phyloP scores from a whole-genome alignment of 306 rosid genomes.

The Boehmeria nivea region DNA sequence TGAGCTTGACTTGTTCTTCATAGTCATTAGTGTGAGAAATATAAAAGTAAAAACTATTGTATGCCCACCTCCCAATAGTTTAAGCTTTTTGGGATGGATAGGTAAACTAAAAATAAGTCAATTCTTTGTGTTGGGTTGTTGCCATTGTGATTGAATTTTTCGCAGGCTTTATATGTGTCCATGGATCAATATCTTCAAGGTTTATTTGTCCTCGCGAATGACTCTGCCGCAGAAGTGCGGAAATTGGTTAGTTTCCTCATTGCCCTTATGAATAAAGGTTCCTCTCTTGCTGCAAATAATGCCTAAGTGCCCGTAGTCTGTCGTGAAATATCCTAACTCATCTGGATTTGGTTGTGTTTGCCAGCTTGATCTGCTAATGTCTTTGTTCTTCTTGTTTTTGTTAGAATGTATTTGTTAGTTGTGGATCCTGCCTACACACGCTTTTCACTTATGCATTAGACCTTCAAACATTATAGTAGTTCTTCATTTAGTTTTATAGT shows the following conservation, averaged over 20 bases:
- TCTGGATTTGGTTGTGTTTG: not conserved
- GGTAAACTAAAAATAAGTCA: not conserved
- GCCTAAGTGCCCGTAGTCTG: not conserved
- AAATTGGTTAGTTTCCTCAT: constrained; percentile 63
- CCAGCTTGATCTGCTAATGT: too few species aligned
- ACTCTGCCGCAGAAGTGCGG: constrained; percentile 76
- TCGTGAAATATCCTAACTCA: not conserved
- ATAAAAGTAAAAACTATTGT: too few species aligned
- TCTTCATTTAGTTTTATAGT: too few species aligned
- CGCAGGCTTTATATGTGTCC: constrained; percentile 64
- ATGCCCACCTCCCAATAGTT: too few species aligned
- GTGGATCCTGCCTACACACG: too few species aligned
- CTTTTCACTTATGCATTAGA: too few species aligned
- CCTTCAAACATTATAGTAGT: too few species aligned
- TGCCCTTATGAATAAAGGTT: constrained; percentile 7
- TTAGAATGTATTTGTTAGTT: too few species aligned
- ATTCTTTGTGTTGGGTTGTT: constrained; percentile 19
- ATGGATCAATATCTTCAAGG: constrained; percentile 98
- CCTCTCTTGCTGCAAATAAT: not conserved
- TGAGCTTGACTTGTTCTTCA: not conserved
- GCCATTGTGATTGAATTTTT: constrained; percentile 16
- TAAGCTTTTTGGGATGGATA: too few species aligned
- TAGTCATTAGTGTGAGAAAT: not conserved
- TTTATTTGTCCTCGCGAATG: constrained; percentile 79
- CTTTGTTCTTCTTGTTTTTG: too few species aligned